Percentiles rank a stretch among this genome's conserved stretches.
Conservation (phyloP, 352 stramenopile species). For the Globisporangium cystogenes region DNA sequence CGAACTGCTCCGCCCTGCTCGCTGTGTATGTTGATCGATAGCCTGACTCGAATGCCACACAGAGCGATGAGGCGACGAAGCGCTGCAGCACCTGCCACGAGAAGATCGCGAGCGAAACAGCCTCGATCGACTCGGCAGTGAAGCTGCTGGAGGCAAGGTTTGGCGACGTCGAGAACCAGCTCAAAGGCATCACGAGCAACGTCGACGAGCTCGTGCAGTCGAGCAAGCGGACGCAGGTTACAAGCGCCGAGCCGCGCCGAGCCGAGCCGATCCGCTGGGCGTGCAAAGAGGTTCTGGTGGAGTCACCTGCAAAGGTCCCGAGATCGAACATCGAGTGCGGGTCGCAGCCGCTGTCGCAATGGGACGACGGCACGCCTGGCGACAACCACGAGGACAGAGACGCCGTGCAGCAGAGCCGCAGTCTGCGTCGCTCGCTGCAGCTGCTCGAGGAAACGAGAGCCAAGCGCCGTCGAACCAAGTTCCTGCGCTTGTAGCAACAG, state of each 20-base stretch:
- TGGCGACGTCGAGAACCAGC: slow-evolving; percentile 18
- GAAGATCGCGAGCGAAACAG: slow-evolving; percentile 16
- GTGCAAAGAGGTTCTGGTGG: background rate
- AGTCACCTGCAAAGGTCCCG: background rate
- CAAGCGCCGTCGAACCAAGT: slow-evolving; percentile 30
- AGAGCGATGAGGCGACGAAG: slow-evolving; percentile 14
- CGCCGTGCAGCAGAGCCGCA: slow-evolving; percentile 5
- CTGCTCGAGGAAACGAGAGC: slow-evolving; percentile 38
- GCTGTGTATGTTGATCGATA: background rate
- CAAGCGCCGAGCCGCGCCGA: background rate
- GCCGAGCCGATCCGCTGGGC: background rate
- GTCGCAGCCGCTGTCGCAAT: slow-evolving; percentile 4
- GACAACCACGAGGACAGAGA: background rate
- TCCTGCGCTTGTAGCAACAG: slow-evolving; percentile 1
- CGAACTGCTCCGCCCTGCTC: background rate
- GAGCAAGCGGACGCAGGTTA: slow-evolving; percentile 7
- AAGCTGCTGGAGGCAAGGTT: slow-evolving; percentile 18
- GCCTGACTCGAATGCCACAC: background rate
- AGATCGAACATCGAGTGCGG: slow-evolving; percentile 1
- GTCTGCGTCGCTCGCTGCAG: slow-evolving; percentile 24
- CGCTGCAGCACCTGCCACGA: slow-evolving; percentile 17
- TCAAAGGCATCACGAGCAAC: slow-evolving; percentile 18
- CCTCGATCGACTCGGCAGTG: slow-evolving; percentile 9
- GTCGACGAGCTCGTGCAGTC: slow-evolving; percentile 20
- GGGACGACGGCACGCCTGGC: background rate